Percentiles rank a stretch among this genome's conserved stretches.
Conservation (phyloP, 306 rosid species). For the Castanopsis chinensis region DNA sequence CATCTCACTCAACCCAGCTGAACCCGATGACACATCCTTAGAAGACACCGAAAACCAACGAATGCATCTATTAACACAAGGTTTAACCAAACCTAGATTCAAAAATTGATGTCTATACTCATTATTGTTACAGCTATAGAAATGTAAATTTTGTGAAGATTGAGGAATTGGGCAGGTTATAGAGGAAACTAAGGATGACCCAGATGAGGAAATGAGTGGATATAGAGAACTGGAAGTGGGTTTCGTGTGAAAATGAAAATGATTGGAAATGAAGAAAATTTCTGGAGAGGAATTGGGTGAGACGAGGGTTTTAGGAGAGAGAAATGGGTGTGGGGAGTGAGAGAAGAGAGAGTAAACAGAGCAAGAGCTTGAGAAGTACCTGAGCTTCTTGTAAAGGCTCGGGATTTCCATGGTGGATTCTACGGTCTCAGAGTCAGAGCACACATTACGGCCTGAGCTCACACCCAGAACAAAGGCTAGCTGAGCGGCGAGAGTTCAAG, state of each 20-base stretch:
- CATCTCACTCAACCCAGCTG: background rate
- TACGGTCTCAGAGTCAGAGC: background rate
- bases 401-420: conserved; percentile 31
- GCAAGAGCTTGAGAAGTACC: conserved; percentile 41
- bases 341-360: conserved; percentile 13
- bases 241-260: conserved; percentile 18
- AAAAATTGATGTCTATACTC: background rate
- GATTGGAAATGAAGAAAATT: conserved; percentile 5
- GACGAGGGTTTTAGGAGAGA: conserved; percentile 18
- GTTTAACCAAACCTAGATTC: conserved; percentile 1
- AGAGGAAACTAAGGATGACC: conserved; percentile 21
- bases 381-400: conserved; percentile 26
- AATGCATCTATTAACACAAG: conserved; percentile 12
- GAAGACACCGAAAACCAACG: conserved; percentile 29
- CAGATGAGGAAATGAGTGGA: conserved; percentile 16
- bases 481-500: too few species aligned
- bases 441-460: too few species aligned
- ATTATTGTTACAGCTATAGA: background rate
- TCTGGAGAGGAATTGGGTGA: conserved; percentile 1
- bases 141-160: conserved; percentile 17
- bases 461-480: too few species aligned
- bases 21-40: background rate
- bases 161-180: conserved; percentile 9
- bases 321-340: conserved; percentile 7
- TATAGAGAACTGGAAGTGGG: conserved; percentile 3